Evolutionary conservation across 169 alveolate species (phyloP).

Genomic region (Fabrea salina): DNA sequence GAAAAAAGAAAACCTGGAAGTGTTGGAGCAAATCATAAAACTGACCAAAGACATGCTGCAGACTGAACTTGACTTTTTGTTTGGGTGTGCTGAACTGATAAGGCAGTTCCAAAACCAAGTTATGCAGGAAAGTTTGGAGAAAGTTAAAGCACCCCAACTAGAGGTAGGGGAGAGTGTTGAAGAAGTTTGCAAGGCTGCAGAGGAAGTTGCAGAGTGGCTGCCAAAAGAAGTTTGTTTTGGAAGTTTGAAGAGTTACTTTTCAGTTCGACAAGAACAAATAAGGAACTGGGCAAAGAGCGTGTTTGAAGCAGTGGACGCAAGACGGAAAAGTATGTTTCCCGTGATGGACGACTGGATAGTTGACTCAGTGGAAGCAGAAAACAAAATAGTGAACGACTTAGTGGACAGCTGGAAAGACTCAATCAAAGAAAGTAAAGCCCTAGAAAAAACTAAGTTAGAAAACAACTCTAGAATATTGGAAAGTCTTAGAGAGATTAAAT

Average conservation of each 20-base stretch:
- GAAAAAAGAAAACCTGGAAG: not conserved
- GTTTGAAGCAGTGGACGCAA: not conserved
- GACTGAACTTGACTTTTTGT: not conserved
- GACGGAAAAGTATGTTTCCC: not conserved
- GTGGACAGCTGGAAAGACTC: not conserved
- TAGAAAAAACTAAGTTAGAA: not conserved
- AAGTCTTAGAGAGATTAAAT: not conserved
- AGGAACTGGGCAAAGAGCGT: conserved; percentile 9
- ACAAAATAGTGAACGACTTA: not conserved
- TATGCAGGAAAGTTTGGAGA: not conserved
- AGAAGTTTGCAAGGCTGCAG: not conserved
- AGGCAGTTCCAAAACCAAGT: not conserved
- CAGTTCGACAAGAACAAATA: conserved; percentile 3
- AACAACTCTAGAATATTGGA: not conserved
- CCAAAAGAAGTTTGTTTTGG: not conserved
- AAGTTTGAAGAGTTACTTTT: not conserved
- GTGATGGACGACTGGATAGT: conserved; percentile 22
- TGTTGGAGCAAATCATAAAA: not conserved
- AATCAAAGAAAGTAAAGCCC: not conserved
- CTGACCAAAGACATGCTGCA: not conserved
- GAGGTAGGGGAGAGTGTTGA: not conserved
- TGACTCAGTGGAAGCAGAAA: conserved; percentile 24
- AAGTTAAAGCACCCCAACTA: not conserved
- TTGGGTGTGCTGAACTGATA: not conserved
- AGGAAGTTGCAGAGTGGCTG: not conserved